These are phyloP conservation scores for Ustilago shanxiensis DNA, from an alignment of 1,284 basidiomycete genomes.

Conservation along the genomic window DNA sequence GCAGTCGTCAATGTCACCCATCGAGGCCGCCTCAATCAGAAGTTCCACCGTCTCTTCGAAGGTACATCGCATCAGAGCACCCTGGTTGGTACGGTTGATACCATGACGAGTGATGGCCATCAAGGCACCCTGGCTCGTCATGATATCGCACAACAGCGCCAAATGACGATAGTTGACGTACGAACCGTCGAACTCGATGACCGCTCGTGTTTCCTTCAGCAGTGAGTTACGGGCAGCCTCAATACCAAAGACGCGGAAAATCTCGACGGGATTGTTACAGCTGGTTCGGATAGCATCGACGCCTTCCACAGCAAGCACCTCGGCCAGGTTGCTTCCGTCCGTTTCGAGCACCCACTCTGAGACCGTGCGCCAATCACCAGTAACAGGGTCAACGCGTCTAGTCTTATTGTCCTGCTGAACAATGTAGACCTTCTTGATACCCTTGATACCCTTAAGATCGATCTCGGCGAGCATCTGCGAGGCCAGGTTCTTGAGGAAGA, in stretches of 20 bases:
- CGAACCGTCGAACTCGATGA: conserved; percentile 99
- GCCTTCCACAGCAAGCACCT: conserved; percentile 89
- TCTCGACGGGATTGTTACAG: conserved; percentile 96
- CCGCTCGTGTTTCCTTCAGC: conserved; percentile 83
- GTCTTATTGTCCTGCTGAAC: conserved; percentile 81
- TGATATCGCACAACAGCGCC: conserved; percentile 93
- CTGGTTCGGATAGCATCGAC: conserved; percentile 92
- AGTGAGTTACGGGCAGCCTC: conserved; percentile 95
- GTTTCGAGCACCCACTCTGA: conserved; percentile 96
- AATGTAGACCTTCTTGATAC: conserved; percentile 93
- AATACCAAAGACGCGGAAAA: conserved; percentile 96
- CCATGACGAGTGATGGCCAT: conserved; percentile 99
- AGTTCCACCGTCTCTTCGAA: conserved; percentile 99
- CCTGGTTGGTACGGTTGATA: conserved; percentile 85
- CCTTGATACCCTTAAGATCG: conserved; percentile 86
- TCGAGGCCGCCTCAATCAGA: conserved; percentile 96
- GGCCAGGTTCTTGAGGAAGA: conserved; percentile 95
- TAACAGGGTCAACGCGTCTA: conserved; percentile 72
- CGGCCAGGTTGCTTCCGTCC: conserved; percentile 77
- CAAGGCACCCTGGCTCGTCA: conserved; percentile 94
- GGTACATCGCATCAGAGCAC: conserved; percentile 94
- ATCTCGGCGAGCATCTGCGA: conserved; percentile 97
- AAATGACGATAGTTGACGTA: conserved; percentile 99
- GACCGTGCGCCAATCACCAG: conserved; percentile 66
- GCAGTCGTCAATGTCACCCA: conserved; percentile 98